phyloP scores from a whole-genome alignment of 148 eudicot species.

The Rhododendron mucronatum region DNA sequence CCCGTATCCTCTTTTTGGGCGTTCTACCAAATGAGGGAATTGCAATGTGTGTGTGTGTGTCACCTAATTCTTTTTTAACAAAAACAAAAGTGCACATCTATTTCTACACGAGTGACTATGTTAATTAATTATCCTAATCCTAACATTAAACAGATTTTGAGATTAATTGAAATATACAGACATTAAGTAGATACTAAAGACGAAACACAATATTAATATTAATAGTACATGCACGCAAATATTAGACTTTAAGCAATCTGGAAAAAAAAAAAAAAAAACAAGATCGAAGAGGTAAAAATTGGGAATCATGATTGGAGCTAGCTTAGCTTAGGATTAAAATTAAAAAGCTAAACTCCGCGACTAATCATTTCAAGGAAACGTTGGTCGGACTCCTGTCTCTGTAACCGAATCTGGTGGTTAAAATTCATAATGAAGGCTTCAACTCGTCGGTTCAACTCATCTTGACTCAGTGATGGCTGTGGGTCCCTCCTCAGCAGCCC shows the following conservation, averaged over 20 bases:
- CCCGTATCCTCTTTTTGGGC: not conserved
- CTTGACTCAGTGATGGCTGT: conserved; percentile 32
- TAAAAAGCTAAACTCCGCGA: conserved; percentile 26
- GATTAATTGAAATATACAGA: not conserved
- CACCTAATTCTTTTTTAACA: not conserved
- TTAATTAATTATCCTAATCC: too few relatives aligned
- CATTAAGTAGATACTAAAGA: not conserved
- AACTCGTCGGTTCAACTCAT: conserved; percentile 47
- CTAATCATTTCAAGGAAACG: conserved; percentile 45
- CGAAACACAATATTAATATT: not conserved
- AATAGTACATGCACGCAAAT: not conserved
- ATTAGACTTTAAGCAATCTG: not conserved
- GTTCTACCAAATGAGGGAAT: not conserved
- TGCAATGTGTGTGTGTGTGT: not conserved
- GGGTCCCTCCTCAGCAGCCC: conserved; percentile 32
- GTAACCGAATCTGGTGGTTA: conserved; percentile 42
- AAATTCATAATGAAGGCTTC: conserved; percentile 59
- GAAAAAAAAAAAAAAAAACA: too few relatives aligned
- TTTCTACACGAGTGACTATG: not conserved
- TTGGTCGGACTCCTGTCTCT: conserved; percentile 64
- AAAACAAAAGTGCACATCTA: not conserved
- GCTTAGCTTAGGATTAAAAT: not conserved
- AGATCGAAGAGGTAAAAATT: not conserved
- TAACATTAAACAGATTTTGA: not conserved
- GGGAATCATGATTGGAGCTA: not conserved